Evolutionary conservation across 169 alveolate species (phyloP), one percentile per base, ranked within the genome.

Genomic region (Perkinsus olseni): DNA sequence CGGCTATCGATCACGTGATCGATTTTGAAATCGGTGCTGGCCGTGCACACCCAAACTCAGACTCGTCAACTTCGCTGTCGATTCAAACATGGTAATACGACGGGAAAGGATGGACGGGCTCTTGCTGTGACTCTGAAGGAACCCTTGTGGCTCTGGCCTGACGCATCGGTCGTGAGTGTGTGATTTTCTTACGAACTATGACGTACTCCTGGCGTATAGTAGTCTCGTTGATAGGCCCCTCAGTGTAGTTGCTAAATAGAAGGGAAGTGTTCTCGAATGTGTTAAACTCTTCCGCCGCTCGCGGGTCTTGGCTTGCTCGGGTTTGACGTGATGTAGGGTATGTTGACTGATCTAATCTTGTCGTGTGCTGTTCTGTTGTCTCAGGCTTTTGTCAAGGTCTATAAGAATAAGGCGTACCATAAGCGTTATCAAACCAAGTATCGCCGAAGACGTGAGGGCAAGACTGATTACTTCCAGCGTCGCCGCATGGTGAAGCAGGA

Each of bases 371-470:
- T 62, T 62, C 82, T 62, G 82, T 62, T 62, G 82, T 62, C 82
- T 62, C 82, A 62, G 99, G 99, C 99, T 92, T 99, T 98, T 97
- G 99, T 99, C 48, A 99, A 99, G 96, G 98, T 98, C 93, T 97
- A 98, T 91, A 99, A 99, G 98, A 99, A 97, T 95, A 98, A 97
- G 96, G 99, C 99, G 92, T 99, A 99, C 98, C 99, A 98, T 98
- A 98, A 98, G 96, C 99, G 99, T 96, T 99, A 96, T 98, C 99
- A 99, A 97, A 99, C 99, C 95, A 98, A 98, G 96, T 98, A 97
- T 97, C 99, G 99, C 97, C 97, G 99, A 95, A 98, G 99, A 97
- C 97, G 99, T 93, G 99, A 99, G 99, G 99, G 99, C 74, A 99
- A 99, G 98, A 99, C 99, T 38, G 99, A 99, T 96, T 99, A 99